Evolutionary conservation across 306 rosid genomes (phyloP), one percentile per base, ranked within the genome.

Genomic region (Prunus armeniaca): DNA sequence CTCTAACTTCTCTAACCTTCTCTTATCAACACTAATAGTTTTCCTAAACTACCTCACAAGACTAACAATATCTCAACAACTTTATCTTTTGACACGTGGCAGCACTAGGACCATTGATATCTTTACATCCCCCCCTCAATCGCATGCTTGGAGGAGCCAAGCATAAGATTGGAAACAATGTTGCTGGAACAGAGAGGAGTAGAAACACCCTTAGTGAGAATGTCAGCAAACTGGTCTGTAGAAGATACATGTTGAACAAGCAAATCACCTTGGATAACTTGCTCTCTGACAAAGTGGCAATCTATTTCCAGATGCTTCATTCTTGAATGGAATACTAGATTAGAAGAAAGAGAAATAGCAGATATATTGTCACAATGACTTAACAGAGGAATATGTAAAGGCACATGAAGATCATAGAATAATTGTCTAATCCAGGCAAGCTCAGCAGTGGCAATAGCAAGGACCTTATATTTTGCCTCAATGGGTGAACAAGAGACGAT

Each of bases 401-500:
- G 6, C 12, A 58, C 28, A 2, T 58, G 32, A 1, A 58, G 3
- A 20, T 22, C 17, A 12, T 1, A 20, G 0, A 24, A 6, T 1
- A 58, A 5, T 10, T 10, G 15, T 3, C 8, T 3, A 22, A 58
- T 3, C 18, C 32, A 58, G 2, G 30, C 32, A 2, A 24, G 9
- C 4, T 58, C 3, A 0, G 18, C 3, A 58, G 0, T 0, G 1
- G 18, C 2, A 3, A 22, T 58, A 12, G 64, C 64, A 22, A 58
- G 15, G 3, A 18, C 64, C 12, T 34, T 0, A 58, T 58, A 10
- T 6, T 11, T 14, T 2, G 8, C 63, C 2, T 57, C 13, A n/a
- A 15, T 22, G 0, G 6, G 9, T 0, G 63, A 57, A 2, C 1
- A 0, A 1, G 63, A 57, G 0, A 57, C 2, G 0, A 1, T 57